Evolutionary conservation across 495 filamentous ascomycete genomes (phyloP).

Genomic region (Penicillium tannophilum): DNA sequence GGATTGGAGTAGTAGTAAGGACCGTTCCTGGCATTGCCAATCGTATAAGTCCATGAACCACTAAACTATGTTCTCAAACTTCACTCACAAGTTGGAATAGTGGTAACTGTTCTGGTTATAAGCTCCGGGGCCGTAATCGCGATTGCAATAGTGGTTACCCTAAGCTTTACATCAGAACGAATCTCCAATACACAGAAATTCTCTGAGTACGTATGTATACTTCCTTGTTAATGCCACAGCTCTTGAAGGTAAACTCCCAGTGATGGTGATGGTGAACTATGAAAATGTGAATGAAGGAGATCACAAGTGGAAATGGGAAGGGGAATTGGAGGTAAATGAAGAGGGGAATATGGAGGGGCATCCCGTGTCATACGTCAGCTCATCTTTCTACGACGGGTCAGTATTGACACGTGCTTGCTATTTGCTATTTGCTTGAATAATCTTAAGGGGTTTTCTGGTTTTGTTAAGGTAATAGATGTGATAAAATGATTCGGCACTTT

Average conservation of each 20-base stretch:
- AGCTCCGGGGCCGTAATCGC: slow-evolving; percentile 48
- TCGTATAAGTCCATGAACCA: no score
- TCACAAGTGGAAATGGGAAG: background rate
- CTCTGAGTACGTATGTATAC: slow-evolving; percentile 26
- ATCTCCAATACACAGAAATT: background rate
- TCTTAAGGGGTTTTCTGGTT: no score
- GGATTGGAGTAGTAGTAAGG: slow-evolving; percentile 58
- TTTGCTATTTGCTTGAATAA: no score
- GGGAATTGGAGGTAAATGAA: background rate
- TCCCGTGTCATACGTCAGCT: no score
- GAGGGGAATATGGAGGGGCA: background rate
- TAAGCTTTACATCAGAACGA: slow-evolving; percentile 15
- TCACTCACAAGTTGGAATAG: slow-evolving; percentile 49
- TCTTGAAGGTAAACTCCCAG: slow-evolving; percentile 32
- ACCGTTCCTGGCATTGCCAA: slow-evolving; percentile 33
- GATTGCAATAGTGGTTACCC: slow-evolving; percentile 54
- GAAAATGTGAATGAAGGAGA: no score
- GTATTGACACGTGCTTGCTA: no score
- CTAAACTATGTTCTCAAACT: background rate
- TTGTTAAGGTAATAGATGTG: no score
- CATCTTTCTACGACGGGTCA: no score
- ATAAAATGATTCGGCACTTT: no score
- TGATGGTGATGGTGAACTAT: no score
- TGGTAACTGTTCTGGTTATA: slow-evolving; percentile 51
- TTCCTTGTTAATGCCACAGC: slow-evolving; percentile 53